Percentiles rank a stretch among this genome's conserved stretches.
Conservation (phyloP, 352 stramenopile genomes). For the Phytopythium helicoides region DNA sequence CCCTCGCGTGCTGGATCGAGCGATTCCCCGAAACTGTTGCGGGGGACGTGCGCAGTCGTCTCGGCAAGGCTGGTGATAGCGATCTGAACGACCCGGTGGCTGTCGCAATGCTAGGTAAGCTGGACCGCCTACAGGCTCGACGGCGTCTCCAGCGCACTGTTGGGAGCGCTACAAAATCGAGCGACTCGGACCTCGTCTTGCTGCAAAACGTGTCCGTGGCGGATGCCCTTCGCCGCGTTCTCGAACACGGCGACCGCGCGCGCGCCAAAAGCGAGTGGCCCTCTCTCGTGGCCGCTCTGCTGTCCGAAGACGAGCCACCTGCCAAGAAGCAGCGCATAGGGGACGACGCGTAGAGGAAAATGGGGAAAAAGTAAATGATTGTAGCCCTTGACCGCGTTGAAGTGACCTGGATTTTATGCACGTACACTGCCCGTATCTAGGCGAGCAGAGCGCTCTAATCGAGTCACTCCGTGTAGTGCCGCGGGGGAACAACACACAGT, state of each 20-base stretch:
- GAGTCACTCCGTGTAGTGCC: no score
- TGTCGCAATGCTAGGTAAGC: constrained; percentile 52
- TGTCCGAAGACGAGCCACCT: constrained; percentile 34
- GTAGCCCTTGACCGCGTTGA: neutral
- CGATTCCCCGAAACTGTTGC: constrained; percentile 62
- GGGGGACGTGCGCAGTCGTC: constrained; percentile 44
- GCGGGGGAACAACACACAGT: neutral
- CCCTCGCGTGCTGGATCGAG: constrained; percentile 70
- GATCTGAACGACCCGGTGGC: constrained; percentile 35
- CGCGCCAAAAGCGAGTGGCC: constrained; percentile 17
- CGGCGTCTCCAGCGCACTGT: constrained; percentile 12
- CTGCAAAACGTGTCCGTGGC: constrained; percentile 47
- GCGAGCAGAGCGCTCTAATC: no score
- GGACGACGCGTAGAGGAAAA: constrained; percentile 7
- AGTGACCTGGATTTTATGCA: no score
- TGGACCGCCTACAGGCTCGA: constrained; percentile 56
- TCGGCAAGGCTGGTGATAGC: constrained; percentile 30
- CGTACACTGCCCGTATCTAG: no score
- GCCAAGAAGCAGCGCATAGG: constrained; percentile 56
- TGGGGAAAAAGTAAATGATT: neutral
- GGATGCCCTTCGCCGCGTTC: constrained; percentile 34
- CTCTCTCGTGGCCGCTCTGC: constrained; percentile 19
- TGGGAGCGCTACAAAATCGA: constrained; percentile 5
- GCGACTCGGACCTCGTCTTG: constrained; percentile 20
- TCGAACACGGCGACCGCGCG: constrained; percentile 13